These are phyloP conservation scores for Akanthomyces lecanii DNA, from an alignment of 2,329 filamentous ascomycete genomes.

Conservation along the genomic window DNA sequence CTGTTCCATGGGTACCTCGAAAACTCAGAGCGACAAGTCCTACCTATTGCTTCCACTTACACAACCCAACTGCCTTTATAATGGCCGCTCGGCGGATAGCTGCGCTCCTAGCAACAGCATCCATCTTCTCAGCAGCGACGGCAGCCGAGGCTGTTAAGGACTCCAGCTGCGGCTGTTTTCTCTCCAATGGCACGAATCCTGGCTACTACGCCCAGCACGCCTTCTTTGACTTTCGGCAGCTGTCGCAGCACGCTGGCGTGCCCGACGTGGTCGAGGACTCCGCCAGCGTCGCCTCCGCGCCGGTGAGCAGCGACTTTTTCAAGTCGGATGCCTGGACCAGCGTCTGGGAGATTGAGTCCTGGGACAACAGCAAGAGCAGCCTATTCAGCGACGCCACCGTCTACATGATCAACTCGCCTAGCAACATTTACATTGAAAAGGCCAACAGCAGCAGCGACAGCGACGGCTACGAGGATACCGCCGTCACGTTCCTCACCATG, in stretches of 20 bases:
- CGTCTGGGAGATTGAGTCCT: slow-evolving; percentile 23
- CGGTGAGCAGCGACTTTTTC: slow-evolving; percentile 38
- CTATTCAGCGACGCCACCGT: slow-evolving; percentile 28
- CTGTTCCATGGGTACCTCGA: not conserved
- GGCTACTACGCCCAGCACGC: slow-evolving; percentile 42
- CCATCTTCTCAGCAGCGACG: not conserved
- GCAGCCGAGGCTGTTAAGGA: slow-evolving; percentile 22
- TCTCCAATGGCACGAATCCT: slow-evolving; percentile 42
- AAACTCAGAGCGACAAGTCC: not conserved
- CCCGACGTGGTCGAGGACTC: slow-evolving; percentile 29
- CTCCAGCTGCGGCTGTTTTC: slow-evolving; percentile 43
- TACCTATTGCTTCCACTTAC: not conserved
- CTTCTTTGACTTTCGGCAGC: slow-evolving; percentile 48
- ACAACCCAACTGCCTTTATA: not conserved
- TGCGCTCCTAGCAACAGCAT: not conserved
- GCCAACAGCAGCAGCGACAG: slow-evolving; percentile 35
- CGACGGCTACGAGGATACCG: slow-evolving; percentile 27
- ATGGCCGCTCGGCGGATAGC: not conserved
- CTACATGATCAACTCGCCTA: slow-evolving; percentile 39
- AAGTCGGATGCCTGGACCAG: slow-evolving; percentile 31
- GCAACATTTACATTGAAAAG: slow-evolving; percentile 44
- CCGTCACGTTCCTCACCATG: slow-evolving; percentile 44
- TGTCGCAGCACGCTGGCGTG: slow-evolving; percentile 35
- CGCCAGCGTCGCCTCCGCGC: slow-evolving; percentile 27
- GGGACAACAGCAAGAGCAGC: slow-evolving; percentile 25